phyloP scores from a whole-genome alignment of 228 moss, liverwort and hornwort species.

The Sphagnum fallax region DNA sequence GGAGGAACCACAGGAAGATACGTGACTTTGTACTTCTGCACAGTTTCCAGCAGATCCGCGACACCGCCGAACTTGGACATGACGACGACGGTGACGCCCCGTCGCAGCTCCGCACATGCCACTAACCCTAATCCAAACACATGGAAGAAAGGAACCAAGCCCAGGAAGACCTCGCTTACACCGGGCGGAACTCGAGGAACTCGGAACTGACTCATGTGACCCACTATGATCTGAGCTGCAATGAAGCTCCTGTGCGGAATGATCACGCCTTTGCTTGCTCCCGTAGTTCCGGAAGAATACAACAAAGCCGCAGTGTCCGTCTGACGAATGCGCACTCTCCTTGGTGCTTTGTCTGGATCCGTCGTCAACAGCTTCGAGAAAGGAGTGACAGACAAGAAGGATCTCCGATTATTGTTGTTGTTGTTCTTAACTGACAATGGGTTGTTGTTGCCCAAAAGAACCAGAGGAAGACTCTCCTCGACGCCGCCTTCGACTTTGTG shows the following conservation, averaged over 20 bases:
- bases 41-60: slow-evolving; percentile 32
- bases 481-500: slow-evolving; percentile 22
- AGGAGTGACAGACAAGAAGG: slow-evolving; percentile 22
- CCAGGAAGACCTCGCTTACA: slow-evolving; percentile 24
- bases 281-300: slow-evolving; percentile 91
- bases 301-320: slow-evolving; percentile 66
- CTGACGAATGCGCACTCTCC: slow-evolving; percentile 44
- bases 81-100: slow-evolving; percentile 40
- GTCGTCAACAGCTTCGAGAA: slow-evolving; percentile 59
- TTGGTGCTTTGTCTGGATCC: slow-evolving; percentile 43
- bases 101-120: slow-evolving; percentile 38
- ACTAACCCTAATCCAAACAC: slow-evolving; percentile 77
- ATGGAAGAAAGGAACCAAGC: slow-evolving; percentile 77
- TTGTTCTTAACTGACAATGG: slow-evolving; percentile 42
- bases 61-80: slow-evolving; percentile 60
- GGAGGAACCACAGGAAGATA: slow-evolving; percentile 74
- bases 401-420: slow-evolving; percentile 17
- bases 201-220: slow-evolving; percentile 12
- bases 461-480: no score
- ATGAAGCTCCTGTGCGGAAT: slow-evolving; percentile 71
- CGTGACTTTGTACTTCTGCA: slow-evolving; percentile 58
- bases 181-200: background rate
- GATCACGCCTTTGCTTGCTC: slow-evolving; percentile 74
- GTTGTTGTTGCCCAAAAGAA: slow-evolving; percentile 20
- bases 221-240: slow-evolving; percentile 45